Evolutionary conservation across 1,139 yeast genomes (phyloP), one percentile per base, ranked within the genome.

Genomic region (Nakaseomyces bracarensis): DNA sequence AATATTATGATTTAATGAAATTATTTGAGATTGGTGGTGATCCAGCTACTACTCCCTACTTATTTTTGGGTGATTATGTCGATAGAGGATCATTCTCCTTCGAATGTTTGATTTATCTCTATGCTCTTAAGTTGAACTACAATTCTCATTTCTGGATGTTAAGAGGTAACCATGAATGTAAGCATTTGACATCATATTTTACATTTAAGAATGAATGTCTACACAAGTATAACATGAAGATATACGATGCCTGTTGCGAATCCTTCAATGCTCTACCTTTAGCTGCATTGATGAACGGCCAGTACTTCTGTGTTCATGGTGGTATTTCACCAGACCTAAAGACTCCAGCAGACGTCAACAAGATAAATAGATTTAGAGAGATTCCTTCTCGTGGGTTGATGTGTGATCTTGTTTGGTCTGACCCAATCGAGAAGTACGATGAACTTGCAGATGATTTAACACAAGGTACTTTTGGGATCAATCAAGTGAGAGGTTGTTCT

Each of bases 321-420:
- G 97, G 97, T n/a, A 70, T 89, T 18, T 84, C 95, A 11, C 96
- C 96, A 3, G 94, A 86, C 43, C 67, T 89, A 49, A 74, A 71
- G 46, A 68, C 80, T 2, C 69, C 86, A 40, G 80, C 79, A 43
- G 96, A 89, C 58, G 66, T 91, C 38, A 70, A 73, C 28, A 70
- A 67, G 40, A 67, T 91, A 34, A 79, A 89, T 63, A 72, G 98
- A 49, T 91, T 89, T 67, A 72, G 83, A 49, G 95, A 89, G 58
- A 96, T 96, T 26, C 98, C 98, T 7, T 83, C 96, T 3, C 77
- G 80, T 48, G 98, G 98, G 0, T 65, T 91, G 44, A 85, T 87
- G 91, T 89, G 97, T 65, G 98, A 91, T 63, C 67, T 91, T 50
- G 72, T 91, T 54, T 91, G 98, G 98, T 84, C 96, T 0, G 98